Base-by-base conservation (phyloP, 148 eudicot species). In the Chenopodium album region DNA sequence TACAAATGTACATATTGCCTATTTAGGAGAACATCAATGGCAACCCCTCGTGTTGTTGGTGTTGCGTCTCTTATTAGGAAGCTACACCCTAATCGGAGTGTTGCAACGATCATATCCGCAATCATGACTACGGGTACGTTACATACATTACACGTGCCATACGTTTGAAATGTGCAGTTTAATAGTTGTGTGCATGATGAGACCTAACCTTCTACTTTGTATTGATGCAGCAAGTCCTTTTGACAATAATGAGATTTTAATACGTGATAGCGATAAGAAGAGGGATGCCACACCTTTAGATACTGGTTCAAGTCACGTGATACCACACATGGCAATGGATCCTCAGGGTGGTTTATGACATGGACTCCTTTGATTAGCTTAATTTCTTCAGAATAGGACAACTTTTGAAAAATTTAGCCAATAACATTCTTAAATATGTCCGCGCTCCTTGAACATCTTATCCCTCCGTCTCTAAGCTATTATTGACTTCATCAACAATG, bases 391-490 rank as follows among this genome's bases (percentile, higher is more conserved):
- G 32, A 76, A 44, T 48, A 76, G 22, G 44, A 48, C 23, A 17
- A 29, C 56, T 41, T 71, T 84, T 34, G 20, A 75, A 78, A 20
- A 10, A 37, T 54, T 68, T 50, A 26, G 28, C 17, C 13, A 14
- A 4, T 52, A 50, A 6, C 84, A 86, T 67, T 79, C 88, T 22
- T 47, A 37, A 2, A 13, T 80, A 0, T 76, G 86, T 7, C 80
- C 80, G 0, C 2, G 29, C 23, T 52, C 69, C 7, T 54, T 22
- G 34, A 80, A 31, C 37, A 47, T 89, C 7, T 59, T 82, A 89
- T 59, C 90, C 90, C 14, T 87, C 93, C 0, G 82, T 92, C 20
- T 76, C 87, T 1, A 31, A 31, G 32, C 32, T 34, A 85, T 89
- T 23, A 85, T 83, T 0, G 66, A 71, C 9, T 79, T 87, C 60